A percentile compares a stretch with the other conserved stretches of the same genome.
phyloP scores from a whole-genome alignment of 257 asterid genomes.

The Solanum lignicaule region DNA sequence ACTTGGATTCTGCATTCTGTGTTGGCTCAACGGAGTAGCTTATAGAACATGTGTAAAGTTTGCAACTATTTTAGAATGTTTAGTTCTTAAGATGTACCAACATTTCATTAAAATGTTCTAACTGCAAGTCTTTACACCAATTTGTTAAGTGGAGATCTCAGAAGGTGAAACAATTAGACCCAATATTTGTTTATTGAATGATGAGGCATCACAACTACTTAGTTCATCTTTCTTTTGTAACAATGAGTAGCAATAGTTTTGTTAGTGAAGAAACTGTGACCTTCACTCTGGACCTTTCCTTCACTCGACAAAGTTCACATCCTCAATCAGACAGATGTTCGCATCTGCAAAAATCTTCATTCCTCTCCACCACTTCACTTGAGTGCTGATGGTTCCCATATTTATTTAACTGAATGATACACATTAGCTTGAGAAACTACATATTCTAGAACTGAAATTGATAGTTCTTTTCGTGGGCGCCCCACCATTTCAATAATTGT shows the following conservation, averaged over 20 bases:
- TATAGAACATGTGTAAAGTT: not conserved
- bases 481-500: constrained; percentile 7
- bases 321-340: not conserved
- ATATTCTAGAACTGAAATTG: constrained; percentile 4
- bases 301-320: not conserved
- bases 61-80: not conserved
- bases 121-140: not conserved
- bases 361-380: not conserved
- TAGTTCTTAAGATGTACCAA: not conserved
- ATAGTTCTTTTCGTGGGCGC: constrained; percentile 9
- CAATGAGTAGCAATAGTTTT: not conserved
- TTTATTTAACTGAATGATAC: not conserved
- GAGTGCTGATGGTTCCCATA: not conserved
- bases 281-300: not conserved
- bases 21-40: not conserved
- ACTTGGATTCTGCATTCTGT: not conserved
- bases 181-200: not conserved
- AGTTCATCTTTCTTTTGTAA: not conserved
- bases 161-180: not conserved
- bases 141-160: not conserved
- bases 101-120: not conserved
- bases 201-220: not conserved
- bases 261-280: not conserved
- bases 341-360: not conserved
- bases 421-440: not conserved